Conservation (phyloP, 2,329 filamentous ascomycete species). For the Trichoderma breve region DNA sequence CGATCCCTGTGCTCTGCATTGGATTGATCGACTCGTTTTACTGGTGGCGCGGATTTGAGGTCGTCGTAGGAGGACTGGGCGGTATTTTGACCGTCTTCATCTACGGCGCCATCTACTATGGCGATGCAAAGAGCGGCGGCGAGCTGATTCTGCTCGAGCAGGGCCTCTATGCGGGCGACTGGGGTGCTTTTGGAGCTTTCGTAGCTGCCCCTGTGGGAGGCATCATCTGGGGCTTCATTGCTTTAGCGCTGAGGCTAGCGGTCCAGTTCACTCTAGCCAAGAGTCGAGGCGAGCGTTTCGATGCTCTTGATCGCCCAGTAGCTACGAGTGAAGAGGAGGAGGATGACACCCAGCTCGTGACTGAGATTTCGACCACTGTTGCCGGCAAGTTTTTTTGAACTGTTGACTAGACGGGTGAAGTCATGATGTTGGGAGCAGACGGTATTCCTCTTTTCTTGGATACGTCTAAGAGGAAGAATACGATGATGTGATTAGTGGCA, state of each 20-base stretch:
- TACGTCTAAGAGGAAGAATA: not conserved
- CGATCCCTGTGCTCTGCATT: conserved; percentile 72
- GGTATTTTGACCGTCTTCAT: conserved; percentile 78
- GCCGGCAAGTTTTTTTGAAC: conserved; percentile 55
- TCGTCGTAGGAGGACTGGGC: conserved; percentile 73
- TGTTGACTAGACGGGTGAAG: not conserved
- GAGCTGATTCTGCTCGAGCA: conserved; percentile 69
- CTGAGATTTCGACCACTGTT: conserved; percentile 28
- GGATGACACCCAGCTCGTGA: conserved; percentile 30
- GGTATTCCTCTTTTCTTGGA: not conserved
- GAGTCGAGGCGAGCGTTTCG: conserved; percentile 59
- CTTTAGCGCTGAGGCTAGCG: conserved; percentile 57
- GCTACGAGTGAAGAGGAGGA: conserved; percentile 25
- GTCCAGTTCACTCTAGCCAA: conserved; percentile 59
- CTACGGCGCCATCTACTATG: conserved; percentile 77
- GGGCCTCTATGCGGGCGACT: conserved; percentile 73
- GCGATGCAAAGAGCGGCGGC: conserved; percentile 59
- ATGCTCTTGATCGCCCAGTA: conserved; percentile 60
- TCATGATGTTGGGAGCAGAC: not conserved
- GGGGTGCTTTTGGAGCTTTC: conserved; percentile 81
- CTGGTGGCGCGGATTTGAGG: conserved; percentile 79
- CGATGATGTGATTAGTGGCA: not conserved
- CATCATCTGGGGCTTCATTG: conserved; percentile 66
- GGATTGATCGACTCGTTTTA: conserved; percentile 68
- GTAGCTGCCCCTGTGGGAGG: conserved; percentile 76